phyloP scores from a whole-genome alignment of 2,329 filamentous ascomycete genomes.

The Beauveria bassiana region DNA sequence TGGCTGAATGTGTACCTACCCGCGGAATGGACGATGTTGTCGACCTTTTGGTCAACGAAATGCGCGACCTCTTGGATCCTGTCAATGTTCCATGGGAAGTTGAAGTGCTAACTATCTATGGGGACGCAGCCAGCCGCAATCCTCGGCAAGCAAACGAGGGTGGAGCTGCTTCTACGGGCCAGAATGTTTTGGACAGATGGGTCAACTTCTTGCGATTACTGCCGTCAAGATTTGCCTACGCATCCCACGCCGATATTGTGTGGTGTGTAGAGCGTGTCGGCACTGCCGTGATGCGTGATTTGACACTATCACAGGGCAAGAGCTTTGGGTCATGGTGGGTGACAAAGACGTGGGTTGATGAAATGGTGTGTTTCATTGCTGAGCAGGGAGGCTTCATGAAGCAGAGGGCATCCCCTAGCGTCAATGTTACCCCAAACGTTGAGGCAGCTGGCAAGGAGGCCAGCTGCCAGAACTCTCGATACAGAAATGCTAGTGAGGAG shows the following conservation, averaged over 20 bases:
- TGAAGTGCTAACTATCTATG: conserved; percentile 53
- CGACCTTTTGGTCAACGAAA: conserved; percentile 54
- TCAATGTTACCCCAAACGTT: conserved; percentile 24
- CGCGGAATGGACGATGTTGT: conserved; percentile 60
- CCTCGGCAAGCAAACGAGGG: conserved; percentile 28
- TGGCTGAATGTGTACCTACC: conserved; percentile 55
- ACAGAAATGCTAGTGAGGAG: conserved; percentile 39
- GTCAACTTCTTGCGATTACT: conserved; percentile 63
- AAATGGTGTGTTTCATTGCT: conserved; percentile 85
- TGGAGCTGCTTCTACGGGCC: conserved; percentile 30
- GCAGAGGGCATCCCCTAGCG: conserved; percentile 35
- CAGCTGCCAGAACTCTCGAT: conserved; percentile 28
- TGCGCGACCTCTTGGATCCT: conserved; percentile 64
- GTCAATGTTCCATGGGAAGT: conserved; percentile 58
- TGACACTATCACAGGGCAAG: conserved; percentile 69
- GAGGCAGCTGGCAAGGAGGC: conserved; percentile 28
- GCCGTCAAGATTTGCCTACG: conserved; percentile 64
- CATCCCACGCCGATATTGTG: conserved; percentile 63
- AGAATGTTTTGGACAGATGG: conserved; percentile 72
- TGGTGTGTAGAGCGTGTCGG: conserved; percentile 70
- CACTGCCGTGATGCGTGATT: conserved; percentile 70
- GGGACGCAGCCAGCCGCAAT: conserved; percentile 44
- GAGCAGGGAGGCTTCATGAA: conserved; percentile 85
- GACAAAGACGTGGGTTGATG: conserved; percentile 90
- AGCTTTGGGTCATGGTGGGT: conserved; percentile 94